phyloP scores from a whole-genome alignment of 2,329 filamentous ascomycete genomes.

The Hymenoscyphus repandus region DNA sequence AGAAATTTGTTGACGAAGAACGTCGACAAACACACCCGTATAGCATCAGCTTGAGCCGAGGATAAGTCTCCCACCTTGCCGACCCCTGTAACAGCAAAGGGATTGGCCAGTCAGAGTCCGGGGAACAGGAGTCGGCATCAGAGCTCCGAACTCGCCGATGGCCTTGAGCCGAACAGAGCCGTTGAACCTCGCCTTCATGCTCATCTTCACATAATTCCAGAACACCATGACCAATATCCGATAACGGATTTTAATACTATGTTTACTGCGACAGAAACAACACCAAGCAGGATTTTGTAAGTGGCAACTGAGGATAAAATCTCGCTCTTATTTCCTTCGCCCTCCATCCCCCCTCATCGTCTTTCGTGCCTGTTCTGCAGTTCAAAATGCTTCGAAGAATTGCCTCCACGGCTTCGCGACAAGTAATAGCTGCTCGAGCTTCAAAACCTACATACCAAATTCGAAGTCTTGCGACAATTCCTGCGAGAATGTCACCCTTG shows the following conservation, averaged over 20 bases:
- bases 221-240: slow-evolving; percentile 7
- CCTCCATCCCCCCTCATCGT: not conserved
- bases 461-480: slow-evolving; percentile 21
- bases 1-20: no score
- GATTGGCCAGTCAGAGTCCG: slow-evolving; percentile 12
- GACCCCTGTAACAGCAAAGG: not conserved
- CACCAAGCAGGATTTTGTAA: not conserved
- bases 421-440: slow-evolving; percentile 2
- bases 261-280: not conserved
- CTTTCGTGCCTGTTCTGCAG: not conserved
- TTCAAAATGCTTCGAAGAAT: slow-evolving; percentile 29
- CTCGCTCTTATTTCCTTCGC: not conserved
- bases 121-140: slow-evolving; percentile 6
- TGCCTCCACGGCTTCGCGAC: slow-evolving; percentile 18
- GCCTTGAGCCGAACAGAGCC: slow-evolving; percentile 15
- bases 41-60: no score
- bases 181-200: not conserved
- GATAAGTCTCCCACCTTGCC: no score
- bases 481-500: slow-evolving; percentile 22
- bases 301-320: not conserved
- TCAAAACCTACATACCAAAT: slow-evolving; percentile 8
- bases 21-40: no score
- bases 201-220: not conserved
- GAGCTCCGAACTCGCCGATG: not conserved
- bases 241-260: slow-evolving; percentile 13